Evolutionary conservation across 805 yeast genomes (phyloP).

Genomic region (Torulaspora indica): DNA sequence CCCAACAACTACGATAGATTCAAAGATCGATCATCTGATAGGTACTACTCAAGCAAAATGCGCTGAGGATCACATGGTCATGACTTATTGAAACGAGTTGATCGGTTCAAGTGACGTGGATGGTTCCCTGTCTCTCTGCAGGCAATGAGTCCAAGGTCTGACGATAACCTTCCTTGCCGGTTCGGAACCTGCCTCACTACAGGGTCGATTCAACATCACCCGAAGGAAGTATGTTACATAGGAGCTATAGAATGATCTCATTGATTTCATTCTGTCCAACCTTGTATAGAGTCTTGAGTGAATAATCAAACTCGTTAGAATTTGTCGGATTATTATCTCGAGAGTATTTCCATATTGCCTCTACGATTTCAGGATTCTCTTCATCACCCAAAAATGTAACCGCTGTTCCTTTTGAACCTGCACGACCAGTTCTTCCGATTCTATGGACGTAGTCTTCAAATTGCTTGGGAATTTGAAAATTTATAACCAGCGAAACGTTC

Average conservation of each 20-base stretch:
- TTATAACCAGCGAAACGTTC: slow-evolving; percentile 76
- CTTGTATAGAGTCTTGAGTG: slow-evolving; percentile 16
- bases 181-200: slow-evolving; percentile 15
- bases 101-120: slow-evolving; percentile 11
- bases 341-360: slow-evolving; percentile 36
- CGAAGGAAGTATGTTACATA: background rate
- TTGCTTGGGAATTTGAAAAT: slow-evolving; percentile 73
- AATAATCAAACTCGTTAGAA: slow-evolving; percentile 18
- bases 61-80: slow-evolving; percentile 13
- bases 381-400: slow-evolving; percentile 62
- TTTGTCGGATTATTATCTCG: slow-evolving; percentile 37
- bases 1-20: slow-evolving; percentile 10
- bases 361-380: slow-evolving; percentile 48
- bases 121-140: slow-evolving; percentile 18
- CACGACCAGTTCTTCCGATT: slow-evolving; percentile 96
- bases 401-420: slow-evolving; percentile 76
- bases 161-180: slow-evolving; percentile 17
- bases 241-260: slow-evolving; percentile 15
- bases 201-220: background rate
- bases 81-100: slow-evolving; percentile 14
- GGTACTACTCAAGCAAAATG: slow-evolving; percentile 9
- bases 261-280: slow-evolving; percentile 14
- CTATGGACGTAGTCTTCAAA: slow-evolving; percentile 88
- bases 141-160: slow-evolving; percentile 16
- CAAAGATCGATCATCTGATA: slow-evolving; percentile 7